phyloP scores from a whole-genome alignment of 2,329 filamentous ascomycete species.

The Botryotinia convoluta region DNA sequence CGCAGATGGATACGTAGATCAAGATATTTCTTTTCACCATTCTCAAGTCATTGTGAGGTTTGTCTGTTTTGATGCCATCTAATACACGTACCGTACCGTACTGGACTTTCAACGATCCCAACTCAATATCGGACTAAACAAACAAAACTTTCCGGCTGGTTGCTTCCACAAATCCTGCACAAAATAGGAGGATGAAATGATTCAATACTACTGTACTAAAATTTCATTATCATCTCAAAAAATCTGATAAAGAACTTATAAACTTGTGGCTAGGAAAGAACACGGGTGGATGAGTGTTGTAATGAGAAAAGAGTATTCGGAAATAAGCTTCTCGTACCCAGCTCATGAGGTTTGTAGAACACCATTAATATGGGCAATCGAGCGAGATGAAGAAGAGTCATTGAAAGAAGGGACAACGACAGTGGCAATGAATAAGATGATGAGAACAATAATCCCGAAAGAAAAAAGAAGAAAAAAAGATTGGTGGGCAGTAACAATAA shows the following conservation, averaged over 20 bases:
- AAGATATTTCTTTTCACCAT: background rate
- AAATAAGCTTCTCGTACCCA: background rate
- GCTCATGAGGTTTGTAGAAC: background rate
- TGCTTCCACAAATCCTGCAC: too few relatives aligned
- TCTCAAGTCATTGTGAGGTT: background rate
- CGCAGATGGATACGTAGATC: background rate
- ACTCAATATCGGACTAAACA: background rate
- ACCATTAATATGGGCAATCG: background rate
- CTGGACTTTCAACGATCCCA: background rate
- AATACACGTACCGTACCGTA: too few relatives aligned
- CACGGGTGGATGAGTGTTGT: background rate
- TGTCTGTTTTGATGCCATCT: background rate
- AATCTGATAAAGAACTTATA: background rate
- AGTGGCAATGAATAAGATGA: background rate
- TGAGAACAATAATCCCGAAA: background rate
- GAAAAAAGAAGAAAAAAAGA: background rate
- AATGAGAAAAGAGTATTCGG: too few relatives aligned
- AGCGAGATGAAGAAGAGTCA: background rate
- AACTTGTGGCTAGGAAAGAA: background rate
- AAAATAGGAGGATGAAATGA: background rate
- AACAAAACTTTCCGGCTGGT: too few relatives aligned
- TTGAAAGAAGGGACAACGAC: too few relatives aligned
- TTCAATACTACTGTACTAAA: background rate
- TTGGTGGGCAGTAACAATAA: background rate
- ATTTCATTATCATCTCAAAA: background rate